These are phyloP conservation scores for Emericellopsis cladophorae DNA, from an alignment of 2,329 filamentous ascomycete species.

Conservation along the genomic window DNA sequence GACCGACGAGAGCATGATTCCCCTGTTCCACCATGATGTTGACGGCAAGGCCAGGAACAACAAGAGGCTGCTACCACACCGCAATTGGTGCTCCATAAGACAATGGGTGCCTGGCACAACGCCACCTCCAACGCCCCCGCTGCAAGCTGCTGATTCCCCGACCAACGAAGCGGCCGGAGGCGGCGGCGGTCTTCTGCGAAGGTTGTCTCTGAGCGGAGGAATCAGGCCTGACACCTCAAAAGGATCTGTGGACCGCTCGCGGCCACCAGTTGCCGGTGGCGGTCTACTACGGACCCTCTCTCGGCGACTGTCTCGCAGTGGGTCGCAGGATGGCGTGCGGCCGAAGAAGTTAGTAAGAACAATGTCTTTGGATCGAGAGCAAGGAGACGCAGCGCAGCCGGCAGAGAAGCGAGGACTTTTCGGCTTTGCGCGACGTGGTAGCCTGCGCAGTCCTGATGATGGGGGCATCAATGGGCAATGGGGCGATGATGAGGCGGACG, in stretches of 20 bases:
- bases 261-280: constrained; percentile 36
- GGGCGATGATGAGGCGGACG: constrained; percentile 29
- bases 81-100: constrained; percentile 92
- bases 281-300: constrained; percentile 22
- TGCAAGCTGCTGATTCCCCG: constrained; percentile 29
- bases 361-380: constrained; percentile 44
- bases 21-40: constrained; percentile 79
- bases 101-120: constrained; percentile 70
- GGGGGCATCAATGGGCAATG: constrained; percentile 44
- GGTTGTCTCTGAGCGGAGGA: constrained; percentile 27
- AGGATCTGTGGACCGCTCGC: constrained; percentile 25
- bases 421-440: constrained; percentile 4
- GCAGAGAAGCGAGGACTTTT: neutral
- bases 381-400: constrained; percentile 13
- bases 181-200: constrained; percentile 26
- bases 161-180: constrained; percentile 22
- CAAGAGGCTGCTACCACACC: constrained; percentile 71
- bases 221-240: constrained; percentile 22
- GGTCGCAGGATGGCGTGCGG: constrained; percentile 13
- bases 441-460: constrained; percentile 27
- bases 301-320: constrained; percentile 9
- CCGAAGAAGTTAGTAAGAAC: constrained; percentile 38
- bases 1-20: constrained; percentile 93
- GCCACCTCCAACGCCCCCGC: constrained; percentile 54
- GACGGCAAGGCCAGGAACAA: constrained; percentile 87